Percentiles rank a stretch among this genome's conserved stretches.
Evolutionary conservation across 148 eudicot genomes (phyloP).

Genomic region (Euryodendron excelsum): DNA sequence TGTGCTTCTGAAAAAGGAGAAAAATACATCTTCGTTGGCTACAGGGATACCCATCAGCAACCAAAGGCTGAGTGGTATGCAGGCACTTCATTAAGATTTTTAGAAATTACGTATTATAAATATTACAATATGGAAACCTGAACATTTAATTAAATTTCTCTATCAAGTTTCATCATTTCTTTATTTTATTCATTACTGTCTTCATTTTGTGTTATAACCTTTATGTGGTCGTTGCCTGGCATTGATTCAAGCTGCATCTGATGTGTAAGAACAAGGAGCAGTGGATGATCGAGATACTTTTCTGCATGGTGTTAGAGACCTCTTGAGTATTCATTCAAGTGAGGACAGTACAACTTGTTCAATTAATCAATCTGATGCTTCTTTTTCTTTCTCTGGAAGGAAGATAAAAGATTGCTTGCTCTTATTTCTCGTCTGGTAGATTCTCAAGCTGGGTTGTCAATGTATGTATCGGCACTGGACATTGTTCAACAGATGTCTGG

Average conservation of each 20-base stretch:
- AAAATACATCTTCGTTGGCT: too few species aligned
- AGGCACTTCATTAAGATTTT: neutral
- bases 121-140: neutral
- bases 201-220: slow-evolving; percentile 7
- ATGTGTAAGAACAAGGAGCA: slow-evolving; percentile 96
- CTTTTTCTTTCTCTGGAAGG: neutral
- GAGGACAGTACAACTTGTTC: slow-evolving; percentile 20
- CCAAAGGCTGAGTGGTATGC: slow-evolving; percentile 92
- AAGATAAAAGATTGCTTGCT: slow-evolving; percentile 1
- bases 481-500: slow-evolving; percentile 87
- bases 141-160: neutral
- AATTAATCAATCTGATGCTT: neutral
- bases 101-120: neutral
- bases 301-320: slow-evolving; percentile 96
- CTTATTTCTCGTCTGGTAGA: slow-evolving; percentile 41
- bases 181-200: neutral
- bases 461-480: slow-evolving; percentile 95
- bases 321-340: slow-evolving; percentile 94
- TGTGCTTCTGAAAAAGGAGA: too few species aligned
- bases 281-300: slow-evolving; percentile 95
- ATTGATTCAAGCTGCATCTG: slow-evolving; percentile 81
- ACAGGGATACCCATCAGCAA: slow-evolving; percentile 80
- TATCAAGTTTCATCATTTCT: neutral
- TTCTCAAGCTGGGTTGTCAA: slow-evolving; percentile 77
- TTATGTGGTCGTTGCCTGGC: slow-evolving; percentile 69